Percentiles rank a stretch among this genome's conserved stretches.
These are phyloP conservation scores for Mentha longifolia DNA, from an alignment of 257 asterid genomes.

Conservation along the genomic window DNA sequence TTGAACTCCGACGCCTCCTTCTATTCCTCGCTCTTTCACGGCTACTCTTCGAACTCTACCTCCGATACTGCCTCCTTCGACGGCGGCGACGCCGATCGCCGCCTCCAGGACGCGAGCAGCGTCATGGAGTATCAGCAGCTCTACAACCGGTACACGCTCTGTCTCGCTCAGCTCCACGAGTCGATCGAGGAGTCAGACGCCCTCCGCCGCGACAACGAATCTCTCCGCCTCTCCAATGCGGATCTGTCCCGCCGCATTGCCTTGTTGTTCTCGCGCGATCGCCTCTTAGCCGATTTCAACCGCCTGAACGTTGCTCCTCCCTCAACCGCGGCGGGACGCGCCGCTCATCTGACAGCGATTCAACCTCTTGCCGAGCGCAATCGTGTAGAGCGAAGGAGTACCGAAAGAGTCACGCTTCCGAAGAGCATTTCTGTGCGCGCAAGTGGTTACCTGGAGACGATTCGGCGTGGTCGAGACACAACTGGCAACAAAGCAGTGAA, in stretches of 20 bases:
- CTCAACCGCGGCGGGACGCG: constrained; percentile 33
- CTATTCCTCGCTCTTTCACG: constrained; percentile 55
- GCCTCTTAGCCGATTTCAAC: constrained; percentile 67
- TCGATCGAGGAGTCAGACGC: constrained; percentile 58
- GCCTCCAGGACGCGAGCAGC: constrained; percentile 49
- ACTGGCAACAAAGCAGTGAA: constrained; percentile 35
- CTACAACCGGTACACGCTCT: constrained; percentile 63
- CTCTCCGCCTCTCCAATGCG: constrained; percentile 63
- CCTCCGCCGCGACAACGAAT: constrained; percentile 63
- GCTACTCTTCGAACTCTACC: constrained; percentile 47
- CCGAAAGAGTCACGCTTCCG: constrained; percentile 60
- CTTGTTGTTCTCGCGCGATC: constrained; percentile 60
- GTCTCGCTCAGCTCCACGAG: constrained; percentile 63
- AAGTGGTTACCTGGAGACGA: constrained; percentile 58
- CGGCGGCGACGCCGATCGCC: constrained; percentile 50
- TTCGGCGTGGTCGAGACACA: constrained; percentile 41
- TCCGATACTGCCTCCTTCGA: constrained; percentile 54
- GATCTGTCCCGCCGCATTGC: constrained; percentile 72
- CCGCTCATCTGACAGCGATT: constrained; percentile 26
- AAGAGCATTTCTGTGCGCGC: constrained; percentile 84
- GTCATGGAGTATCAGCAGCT: constrained; percentile 79
- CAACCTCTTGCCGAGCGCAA: constrained; percentile 45
- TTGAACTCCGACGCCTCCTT: constrained; percentile 45
- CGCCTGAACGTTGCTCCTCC: constrained; percentile 51
- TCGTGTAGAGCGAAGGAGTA: constrained; percentile 43